phyloP scores from a whole-genome alignment of 441 rosid genomes.

The Gossypium trilobum region DNA sequence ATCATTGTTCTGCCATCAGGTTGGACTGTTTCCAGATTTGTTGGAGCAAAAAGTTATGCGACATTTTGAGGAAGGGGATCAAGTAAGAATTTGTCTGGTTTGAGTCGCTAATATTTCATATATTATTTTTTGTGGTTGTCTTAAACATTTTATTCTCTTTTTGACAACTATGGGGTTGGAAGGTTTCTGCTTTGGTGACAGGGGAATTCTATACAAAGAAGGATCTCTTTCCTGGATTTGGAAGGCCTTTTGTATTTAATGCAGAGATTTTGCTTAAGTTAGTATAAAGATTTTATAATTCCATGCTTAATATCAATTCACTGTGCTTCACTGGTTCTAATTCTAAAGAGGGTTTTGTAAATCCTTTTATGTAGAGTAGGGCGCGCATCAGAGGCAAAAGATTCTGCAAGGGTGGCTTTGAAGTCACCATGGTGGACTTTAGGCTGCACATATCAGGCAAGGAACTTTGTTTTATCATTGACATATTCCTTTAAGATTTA shows the following conservation, averaged over 20 bases:
- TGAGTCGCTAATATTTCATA: slow-evolving; percentile 2
- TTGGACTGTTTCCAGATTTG: slow-evolving; percentile 75
- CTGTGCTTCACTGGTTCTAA: neutral
- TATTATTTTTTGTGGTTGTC: neutral
- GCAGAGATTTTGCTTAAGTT: slow-evolving; percentile 62
- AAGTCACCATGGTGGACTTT: slow-evolving; percentile 91
- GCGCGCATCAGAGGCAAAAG: slow-evolving; percentile 64
- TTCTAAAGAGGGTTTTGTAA: slow-evolving; percentile 12
- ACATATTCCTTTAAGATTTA: neutral
- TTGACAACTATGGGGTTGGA: slow-evolving; percentile 16
- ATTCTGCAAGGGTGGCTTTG: slow-evolving; percentile 72
- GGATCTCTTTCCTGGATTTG: slow-evolving; percentile 77
- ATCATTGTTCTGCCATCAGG: slow-evolving; percentile 34
- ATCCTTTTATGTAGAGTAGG: slow-evolving; percentile 41
- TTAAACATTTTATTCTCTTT: slow-evolving; percentile 1
- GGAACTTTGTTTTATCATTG: slow-evolving; percentile 11
- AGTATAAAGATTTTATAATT: slow-evolving; percentile 15
- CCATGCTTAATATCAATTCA: neutral
- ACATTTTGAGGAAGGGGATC: slow-evolving; percentile 66
- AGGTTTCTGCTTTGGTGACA: slow-evolving; percentile 81
- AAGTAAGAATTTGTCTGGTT: slow-evolving; percentile 38
- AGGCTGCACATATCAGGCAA: slow-evolving; percentile 66
- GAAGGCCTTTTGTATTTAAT: slow-evolving; percentile 70
- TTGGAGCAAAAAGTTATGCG: slow-evolving; percentile 57
- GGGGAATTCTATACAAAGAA: slow-evolving; percentile 73